Evolutionary conservation across 345 rosid genomes (phyloP).

Genomic region (Punica granatum): DNA sequence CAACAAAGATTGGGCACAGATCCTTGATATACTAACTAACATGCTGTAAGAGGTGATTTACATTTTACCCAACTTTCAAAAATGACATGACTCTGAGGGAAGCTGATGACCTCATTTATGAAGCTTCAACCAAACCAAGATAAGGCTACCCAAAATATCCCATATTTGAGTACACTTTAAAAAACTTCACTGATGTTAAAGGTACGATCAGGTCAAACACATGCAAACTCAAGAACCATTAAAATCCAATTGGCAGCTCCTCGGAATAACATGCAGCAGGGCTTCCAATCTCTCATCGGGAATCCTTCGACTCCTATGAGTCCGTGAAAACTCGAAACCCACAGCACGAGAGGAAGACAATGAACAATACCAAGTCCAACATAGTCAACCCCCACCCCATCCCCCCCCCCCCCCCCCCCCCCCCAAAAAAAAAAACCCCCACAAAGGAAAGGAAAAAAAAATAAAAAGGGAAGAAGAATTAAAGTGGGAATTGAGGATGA

Average conservation of each 20-base stretch:
- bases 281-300: neutral
- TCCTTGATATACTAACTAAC: neutral
- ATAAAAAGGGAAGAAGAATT: neutral
- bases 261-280: neutral
- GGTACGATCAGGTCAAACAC: neutral
- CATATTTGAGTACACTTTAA: neutral
- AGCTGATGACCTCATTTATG: neutral
- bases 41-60: neutral
- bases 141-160: neutral
- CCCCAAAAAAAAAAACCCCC: too few species aligned
- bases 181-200: neutral
- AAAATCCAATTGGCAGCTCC: neutral
- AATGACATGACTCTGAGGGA: neutral
- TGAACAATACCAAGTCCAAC: neutral
- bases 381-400: too few species aligned
- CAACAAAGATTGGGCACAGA: neutral
- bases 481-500: neutral
- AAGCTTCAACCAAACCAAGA: neutral
- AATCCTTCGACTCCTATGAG: neutral
- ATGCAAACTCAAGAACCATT: neutral
- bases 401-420: too few species aligned
- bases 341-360: neutral
- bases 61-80: neutral
- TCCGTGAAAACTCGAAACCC: neutral
- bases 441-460: neutral